phyloP scores from a whole-genome alignment of 306 rosid species.

The Lathyrus aphaca region DNA sequence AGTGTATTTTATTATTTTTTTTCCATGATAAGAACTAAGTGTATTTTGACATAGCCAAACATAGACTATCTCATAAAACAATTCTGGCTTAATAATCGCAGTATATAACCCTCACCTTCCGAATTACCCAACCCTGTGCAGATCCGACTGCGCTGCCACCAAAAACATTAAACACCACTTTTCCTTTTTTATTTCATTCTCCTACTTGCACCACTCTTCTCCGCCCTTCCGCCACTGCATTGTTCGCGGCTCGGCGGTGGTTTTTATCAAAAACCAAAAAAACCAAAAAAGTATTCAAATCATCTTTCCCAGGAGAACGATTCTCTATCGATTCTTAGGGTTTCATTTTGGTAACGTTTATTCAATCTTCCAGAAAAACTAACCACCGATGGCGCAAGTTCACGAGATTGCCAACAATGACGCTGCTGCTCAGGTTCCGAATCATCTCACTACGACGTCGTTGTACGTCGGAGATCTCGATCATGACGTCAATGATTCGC shows the following conservation, averaged over 20 bases:
- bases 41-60: too few species aligned
- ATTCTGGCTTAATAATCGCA: neutral
- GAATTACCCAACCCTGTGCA: slow-evolving; percentile 44
- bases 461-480: slow-evolving; percentile 80
- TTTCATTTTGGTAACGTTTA: neutral
- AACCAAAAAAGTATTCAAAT: slow-evolving; percentile 27
- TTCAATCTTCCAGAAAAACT: slow-evolving; percentile 5
- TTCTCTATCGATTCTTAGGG: slow-evolving; percentile 8
- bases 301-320: neutral
- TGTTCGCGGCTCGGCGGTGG: slow-evolving; percentile 34
- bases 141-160: slow-evolving; percentile 56
- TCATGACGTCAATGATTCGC: slow-evolving; percentile 59
- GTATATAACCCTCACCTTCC: slow-evolving; percentile 45
- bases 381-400: slow-evolving; percentile 54
- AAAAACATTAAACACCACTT: slow-evolving; percentile 8
- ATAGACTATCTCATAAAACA: too few species aligned
- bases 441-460: slow-evolving; percentile 60
- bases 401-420: slow-evolving; percentile 47
- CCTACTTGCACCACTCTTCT: neutral
- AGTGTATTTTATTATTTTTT: too few species aligned
- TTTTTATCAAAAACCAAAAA: slow-evolving; percentile 33
- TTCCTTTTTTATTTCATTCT: neutral
- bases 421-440: slow-evolving; percentile 15
- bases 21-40: too few species aligned
- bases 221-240: slow-evolving; percentile 18